These are phyloP conservation scores for Tulasnella sp. DNA, from an alignment of 768 basidiomycete genomes.

Conservation along the genomic window DNA sequence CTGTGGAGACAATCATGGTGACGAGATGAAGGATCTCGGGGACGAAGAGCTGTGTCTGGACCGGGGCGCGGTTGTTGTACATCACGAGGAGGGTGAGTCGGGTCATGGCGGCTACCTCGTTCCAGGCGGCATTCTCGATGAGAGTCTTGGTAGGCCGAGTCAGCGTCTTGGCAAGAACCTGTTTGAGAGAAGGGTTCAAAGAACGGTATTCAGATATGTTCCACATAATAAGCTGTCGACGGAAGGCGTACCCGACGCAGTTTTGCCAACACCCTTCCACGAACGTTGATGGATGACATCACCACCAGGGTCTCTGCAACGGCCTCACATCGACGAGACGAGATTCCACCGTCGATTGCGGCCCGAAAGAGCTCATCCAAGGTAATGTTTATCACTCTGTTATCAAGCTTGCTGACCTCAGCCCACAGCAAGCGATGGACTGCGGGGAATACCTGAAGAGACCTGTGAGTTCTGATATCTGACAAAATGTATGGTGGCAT, in stretches of 20 bases:
- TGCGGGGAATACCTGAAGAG: conserved; percentile 45
- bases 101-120: conserved; percentile 67
- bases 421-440: conserved; percentile 70
- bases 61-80: conserved; percentile 50
- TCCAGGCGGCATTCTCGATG: conserved; percentile 63
- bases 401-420: conserved; percentile 61
- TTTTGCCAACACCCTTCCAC: conserved; percentile 66
- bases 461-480: no score
- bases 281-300: conserved; percentile 62
- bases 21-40: conserved; percentile 76
- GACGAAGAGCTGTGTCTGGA: conserved; percentile 64
- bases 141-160: conserved; percentile 51
- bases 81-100: conserved; percentile 65
- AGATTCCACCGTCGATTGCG: conserved; percentile 74
- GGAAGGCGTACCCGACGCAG: conserved; percentile 53
- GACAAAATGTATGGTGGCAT: no score
- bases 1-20: conserved; percentile 64
- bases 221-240: not conserved
- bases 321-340: conserved; percentile 60
- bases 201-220: not conserved
- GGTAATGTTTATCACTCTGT: conserved; percentile 54
- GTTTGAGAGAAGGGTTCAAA: not conserved
- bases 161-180: conserved; percentile 67
- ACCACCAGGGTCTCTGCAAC: conserved; percentile 63
- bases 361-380: conserved; percentile 71